phyloP scores from a whole-genome alignment of 352 stramenopile genomes.

The Phytopythium helicoides region DNA sequence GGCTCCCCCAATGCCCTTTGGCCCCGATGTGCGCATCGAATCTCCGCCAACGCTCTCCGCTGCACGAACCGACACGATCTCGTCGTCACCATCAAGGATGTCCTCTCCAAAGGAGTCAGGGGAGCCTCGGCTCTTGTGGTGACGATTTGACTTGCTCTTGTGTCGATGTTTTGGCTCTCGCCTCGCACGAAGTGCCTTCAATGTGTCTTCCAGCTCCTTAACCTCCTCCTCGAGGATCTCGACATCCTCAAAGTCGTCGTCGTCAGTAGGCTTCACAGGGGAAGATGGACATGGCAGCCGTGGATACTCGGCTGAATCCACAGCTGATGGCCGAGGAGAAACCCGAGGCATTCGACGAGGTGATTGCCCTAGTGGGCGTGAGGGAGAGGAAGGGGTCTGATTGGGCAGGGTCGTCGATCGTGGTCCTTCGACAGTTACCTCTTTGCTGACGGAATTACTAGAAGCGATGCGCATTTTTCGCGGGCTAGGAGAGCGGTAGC shows the following conservation, averaged over 20 bases:
- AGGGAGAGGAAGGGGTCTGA: neutral
- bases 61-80: constrained; percentile 13
- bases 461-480: constrained; percentile 19
- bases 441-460: constrained; percentile 1
- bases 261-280: too few relatives aligned
- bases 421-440: constrained; percentile 4
- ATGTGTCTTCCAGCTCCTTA: constrained; percentile 2
- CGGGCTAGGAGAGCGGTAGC: constrained; percentile 18
- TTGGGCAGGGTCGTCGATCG: neutral
- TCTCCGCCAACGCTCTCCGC: constrained; percentile 31
- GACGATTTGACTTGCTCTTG: constrained; percentile 5
- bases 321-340: neutral
- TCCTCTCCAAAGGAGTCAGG: neutral
- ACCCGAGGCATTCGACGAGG: neutral
- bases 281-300: too few relatives aligned
- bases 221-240: constrained; percentile 27
- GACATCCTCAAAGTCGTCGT: constrained; percentile 47
- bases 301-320: too few relatives aligned
- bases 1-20: constrained; percentile 30
- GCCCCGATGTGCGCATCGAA: constrained; percentile 14
- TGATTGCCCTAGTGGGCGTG: neutral
- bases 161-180: constrained; percentile 1
- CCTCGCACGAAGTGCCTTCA: constrained; percentile 9
- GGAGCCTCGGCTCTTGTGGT: neutral
- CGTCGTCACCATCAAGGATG: neutral